Evolutionary conservation across 805 yeast species (phyloP), one percentile per base, ranked within the genome.

Genomic region (Ogataea degrootiae): DNA sequence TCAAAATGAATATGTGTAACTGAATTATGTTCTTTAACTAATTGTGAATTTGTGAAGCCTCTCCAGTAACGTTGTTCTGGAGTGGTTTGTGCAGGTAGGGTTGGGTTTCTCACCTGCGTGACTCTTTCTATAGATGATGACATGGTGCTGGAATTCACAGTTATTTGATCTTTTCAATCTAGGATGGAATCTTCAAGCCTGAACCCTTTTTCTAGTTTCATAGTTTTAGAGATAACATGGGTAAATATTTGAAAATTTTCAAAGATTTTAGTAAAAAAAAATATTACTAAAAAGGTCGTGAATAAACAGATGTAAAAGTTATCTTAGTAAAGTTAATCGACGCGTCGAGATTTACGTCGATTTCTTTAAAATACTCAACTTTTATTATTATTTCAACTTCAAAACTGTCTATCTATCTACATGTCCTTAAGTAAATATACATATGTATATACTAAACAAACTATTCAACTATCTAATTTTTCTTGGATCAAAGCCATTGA

Each of bases 41-140:
- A 74, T 63, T 92, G 92, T 3, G 98, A 92, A 54, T 82, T 85
- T 44, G 73, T 68, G 65, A 84, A 91, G 6, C 89, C 87, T 57
- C 95, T 75, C 98, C 98, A 94, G 70, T 87, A 92, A 56, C 95
- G 76, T 61, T 90, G 96, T 56, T 92, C 98, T 1, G 97, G 92
- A 0, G 96, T 88, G 2, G 91, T 83, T 59, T 82, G 85, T 11
- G 87, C 82, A 3, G 96, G 95, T 43, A 88, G 75, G 1, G 87
- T 82, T 1, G 96, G 86, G 51, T 80, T 82, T 62, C 87, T 76
- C 31, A 76, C 77, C 29, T 81, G 83, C 26, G 77, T 73, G 8
- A 88, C 76, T 64, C 88, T 76, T 52, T 81, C 84, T 60, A 77
- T 73, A 17, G 75, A 71, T 6, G 96, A 78, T 0, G 96, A 87